Conservation (phyloP, 2,329 filamentous ascomycete genomes). For the Chaetomiaceae sp. region DNA sequence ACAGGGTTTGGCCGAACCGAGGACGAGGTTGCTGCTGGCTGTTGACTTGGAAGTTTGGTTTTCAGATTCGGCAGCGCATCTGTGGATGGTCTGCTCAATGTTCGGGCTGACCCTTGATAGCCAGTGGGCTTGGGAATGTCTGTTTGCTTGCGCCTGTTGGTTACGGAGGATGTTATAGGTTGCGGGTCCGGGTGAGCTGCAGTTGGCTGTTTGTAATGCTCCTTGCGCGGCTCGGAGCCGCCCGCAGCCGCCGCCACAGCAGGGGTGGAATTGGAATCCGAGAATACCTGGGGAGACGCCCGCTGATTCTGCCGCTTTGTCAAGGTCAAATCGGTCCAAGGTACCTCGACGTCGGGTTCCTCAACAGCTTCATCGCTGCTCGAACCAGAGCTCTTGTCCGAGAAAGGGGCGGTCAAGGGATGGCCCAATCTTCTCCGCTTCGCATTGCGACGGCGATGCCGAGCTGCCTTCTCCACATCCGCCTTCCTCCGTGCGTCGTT, state of each 20-base stretch:
- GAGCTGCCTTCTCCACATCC: conserved; percentile 28
- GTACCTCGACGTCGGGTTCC: conserved; percentile 14
- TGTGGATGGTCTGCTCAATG: conserved; percentile 15
- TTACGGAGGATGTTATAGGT: conserved; percentile 1
- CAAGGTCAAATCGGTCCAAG: background rate
- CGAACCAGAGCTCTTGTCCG: conserved; percentile 12
- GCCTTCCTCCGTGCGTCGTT: conserved; percentile 29
- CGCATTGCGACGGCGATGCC: conserved; percentile 39
- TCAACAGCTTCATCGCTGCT: conserved; percentile 27
- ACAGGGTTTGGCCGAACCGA: background rate
- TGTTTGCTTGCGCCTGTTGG: conserved; percentile 7
- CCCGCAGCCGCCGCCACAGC: background rate
- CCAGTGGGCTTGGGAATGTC: conserved; percentile 16
- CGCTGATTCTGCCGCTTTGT: background rate
- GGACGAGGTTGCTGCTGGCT: background rate
- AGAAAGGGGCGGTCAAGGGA: conserved; percentile 23
- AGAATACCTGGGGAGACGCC: too few species aligned
- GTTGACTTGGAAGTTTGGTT: background rate
- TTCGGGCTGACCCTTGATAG: conserved; percentile 25
- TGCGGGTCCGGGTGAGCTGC: background rate
- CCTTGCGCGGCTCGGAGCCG: background rate
- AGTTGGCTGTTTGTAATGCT: background rate
- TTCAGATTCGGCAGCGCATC: conserved; percentile 14
- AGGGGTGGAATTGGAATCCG: too few species aligned
- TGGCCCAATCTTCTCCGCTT: conserved; percentile 37